phyloP scores from a whole-genome alignment of 2,329 filamentous ascomycete species.

The Furcasterigmium furcatum region DNA sequence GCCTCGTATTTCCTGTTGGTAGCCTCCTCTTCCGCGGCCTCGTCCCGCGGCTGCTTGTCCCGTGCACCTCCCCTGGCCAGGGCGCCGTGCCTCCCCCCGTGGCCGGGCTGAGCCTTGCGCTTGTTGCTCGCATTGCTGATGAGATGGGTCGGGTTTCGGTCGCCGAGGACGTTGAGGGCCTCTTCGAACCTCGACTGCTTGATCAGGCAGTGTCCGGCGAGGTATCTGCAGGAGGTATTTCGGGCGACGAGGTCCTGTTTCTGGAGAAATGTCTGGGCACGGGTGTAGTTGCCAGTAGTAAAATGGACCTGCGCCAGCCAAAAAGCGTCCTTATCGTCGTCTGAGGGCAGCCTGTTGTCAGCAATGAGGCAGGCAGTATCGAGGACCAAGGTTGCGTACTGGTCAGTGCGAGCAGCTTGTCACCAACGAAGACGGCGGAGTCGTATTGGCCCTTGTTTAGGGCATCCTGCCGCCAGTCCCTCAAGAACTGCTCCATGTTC shows the following conservation, averaged over 20 bases:
- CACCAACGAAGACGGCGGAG: slow-evolving; percentile 92
- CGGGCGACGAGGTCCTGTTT: slow-evolving; percentile 78
- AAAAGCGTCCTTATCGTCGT: slow-evolving; percentile 90
- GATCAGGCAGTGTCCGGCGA: slow-evolving; percentile 90
- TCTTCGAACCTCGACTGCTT: slow-evolving; percentile 90
- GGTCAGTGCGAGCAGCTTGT: slow-evolving; percentile 92
- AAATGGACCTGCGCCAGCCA: slow-evolving; percentile 99
- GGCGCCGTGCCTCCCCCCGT: slow-evolving; percentile 47
- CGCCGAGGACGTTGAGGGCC: slow-evolving; percentile 79
- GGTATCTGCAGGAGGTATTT: slow-evolving; percentile 85
- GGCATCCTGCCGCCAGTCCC: slow-evolving; percentile 93
- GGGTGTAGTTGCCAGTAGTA: slow-evolving; percentile 88
- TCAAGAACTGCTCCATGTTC: slow-evolving; percentile 85
- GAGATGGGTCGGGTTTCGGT: slow-evolving; percentile 90
- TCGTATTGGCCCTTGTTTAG: slow-evolving; percentile 96
- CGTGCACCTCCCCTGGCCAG: slow-evolving; percentile 12
- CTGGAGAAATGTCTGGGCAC: slow-evolving; percentile 81
- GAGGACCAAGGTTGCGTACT: slow-evolving; percentile 49
- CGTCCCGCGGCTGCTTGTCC: slow-evolving; percentile 31
- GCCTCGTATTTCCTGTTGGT: slow-evolving; percentile 85
- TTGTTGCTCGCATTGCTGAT: slow-evolving; percentile 62
- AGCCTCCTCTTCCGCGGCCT: slow-evolving; percentile 59
- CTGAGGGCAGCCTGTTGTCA: slow-evolving; percentile 40
- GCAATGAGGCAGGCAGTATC: background rate
- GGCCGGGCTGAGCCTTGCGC: slow-evolving; percentile 63